phyloP scores from a whole-genome alignment of 768 basidiomycete species.

The Lactarius sp. region DNA sequence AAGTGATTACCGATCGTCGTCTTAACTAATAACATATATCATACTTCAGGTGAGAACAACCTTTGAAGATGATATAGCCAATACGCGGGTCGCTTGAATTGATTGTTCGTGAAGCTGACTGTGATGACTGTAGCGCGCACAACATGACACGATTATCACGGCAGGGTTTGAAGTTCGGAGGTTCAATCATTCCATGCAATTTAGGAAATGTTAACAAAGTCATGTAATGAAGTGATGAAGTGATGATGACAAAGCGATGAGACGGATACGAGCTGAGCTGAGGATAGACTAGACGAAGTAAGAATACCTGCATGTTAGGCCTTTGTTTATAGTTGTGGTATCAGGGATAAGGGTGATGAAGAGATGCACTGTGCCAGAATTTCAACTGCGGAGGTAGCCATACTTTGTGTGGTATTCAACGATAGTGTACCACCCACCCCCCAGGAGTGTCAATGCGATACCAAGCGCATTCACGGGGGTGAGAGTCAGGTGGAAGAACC shows the following conservation, averaged over 20 bases:
- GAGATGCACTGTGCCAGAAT: background rate
- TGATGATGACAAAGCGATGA: conserved; percentile 12
- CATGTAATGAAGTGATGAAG: background rate
- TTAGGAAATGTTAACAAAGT: background rate
- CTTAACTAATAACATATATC: background rate
- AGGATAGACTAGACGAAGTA: background rate
- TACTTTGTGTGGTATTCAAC: conserved; percentile 45
- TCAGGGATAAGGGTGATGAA: background rate
- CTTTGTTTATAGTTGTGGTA: background rate
- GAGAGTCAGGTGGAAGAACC: conserved; percentile 79
- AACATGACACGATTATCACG: background rate
- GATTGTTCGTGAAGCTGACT: background rate
- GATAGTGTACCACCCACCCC: conserved; percentile 77
- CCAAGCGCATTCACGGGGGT: conserved; percentile 76
- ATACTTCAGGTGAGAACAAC: conserved; percentile 15
- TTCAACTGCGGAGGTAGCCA: background rate
- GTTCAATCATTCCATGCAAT: background rate
- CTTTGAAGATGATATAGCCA: conserved; percentile 21
- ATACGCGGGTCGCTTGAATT: conserved; percentile 3
- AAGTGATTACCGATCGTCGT: background rate
- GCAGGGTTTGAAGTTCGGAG: background rate
- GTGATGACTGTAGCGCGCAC: background rate
- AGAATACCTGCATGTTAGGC: background rate
- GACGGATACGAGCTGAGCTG: background rate
- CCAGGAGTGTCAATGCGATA: conserved; percentile 75